Conservation (phyloP, 345 rosid species). For the Hypericum androsaemum region DNA sequence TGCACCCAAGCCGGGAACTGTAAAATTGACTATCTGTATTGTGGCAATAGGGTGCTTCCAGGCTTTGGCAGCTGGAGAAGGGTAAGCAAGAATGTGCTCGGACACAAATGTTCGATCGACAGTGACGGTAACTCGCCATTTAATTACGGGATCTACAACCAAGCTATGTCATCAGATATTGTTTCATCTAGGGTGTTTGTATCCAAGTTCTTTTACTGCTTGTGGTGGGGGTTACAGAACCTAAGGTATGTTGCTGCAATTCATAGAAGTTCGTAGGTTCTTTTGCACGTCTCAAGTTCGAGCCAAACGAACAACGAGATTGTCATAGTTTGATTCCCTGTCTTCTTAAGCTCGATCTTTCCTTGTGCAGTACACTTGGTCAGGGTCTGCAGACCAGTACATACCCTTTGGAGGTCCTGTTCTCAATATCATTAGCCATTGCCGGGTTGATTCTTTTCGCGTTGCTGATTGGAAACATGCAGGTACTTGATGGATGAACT, state of each 20-base stretch:
- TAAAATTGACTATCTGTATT: constrained; percentile 42
- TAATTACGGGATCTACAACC: constrained; percentile 64
- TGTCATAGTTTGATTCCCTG: too few species aligned
- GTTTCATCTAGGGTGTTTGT: constrained; percentile 35
- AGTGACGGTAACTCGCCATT: constrained; percentile 26
- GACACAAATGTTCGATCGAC: constrained; percentile 25
- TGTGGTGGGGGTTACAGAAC: constrained; percentile 95
- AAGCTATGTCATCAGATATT: constrained; percentile 54
- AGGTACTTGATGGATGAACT: not conserved
- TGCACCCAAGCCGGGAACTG: constrained; percentile 38
- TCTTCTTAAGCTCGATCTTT: constrained; percentile 1
- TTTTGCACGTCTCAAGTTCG: not conserved
- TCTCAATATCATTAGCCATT: constrained; percentile 64
- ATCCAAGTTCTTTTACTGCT: constrained; percentile 65
- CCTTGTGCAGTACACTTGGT: constrained; percentile 55
- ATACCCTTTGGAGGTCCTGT: constrained; percentile 57
- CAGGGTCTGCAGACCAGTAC: constrained; percentile 88
- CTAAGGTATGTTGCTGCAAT: constrained; percentile 38
- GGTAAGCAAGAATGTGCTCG: constrained; percentile 33
- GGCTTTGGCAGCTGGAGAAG: constrained; percentile 49
- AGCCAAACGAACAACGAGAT: not conserved
- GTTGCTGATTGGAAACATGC: constrained; percentile 24
- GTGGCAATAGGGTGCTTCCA: constrained; percentile 38
- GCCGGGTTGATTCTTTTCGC: constrained; percentile 72
- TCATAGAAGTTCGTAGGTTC: not conserved